These are phyloP conservation scores for Phytophthora uliginosa DNA, from an alignment of 352 stramenopile genomes.

Conservation along the genomic window DNA sequence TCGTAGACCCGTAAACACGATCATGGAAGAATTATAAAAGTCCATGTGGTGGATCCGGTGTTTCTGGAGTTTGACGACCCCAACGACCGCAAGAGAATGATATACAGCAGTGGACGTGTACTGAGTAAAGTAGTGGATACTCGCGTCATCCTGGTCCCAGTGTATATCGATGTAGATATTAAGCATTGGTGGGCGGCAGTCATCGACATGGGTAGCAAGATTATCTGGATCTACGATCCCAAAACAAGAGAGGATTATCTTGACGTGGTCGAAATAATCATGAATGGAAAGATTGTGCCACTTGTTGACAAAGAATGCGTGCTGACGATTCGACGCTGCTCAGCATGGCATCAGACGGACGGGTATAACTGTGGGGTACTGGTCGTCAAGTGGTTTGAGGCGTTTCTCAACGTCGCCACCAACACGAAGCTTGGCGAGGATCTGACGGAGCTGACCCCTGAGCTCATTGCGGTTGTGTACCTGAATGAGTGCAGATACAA, in stretches of 20 bases:
- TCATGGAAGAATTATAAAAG: too few relatives aligned
- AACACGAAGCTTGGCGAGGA: background rate
- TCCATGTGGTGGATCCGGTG: background rate
- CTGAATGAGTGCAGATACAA: slow-evolving; percentile 4
- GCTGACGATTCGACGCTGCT: too few relatives aligned
- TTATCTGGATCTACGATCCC: background rate
- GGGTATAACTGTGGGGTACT: background rate
- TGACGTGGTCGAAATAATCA: background rate
- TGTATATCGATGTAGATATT: background rate
- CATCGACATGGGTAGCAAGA: background rate
- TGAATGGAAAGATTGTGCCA: background rate
- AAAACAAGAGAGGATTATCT: background rate
- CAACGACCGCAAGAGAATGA: background rate
- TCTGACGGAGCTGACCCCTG: background rate
- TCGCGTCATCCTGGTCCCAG: background rate
- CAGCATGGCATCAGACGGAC: too few relatives aligned
- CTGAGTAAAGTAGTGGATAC: background rate
- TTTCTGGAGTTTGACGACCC: background rate
- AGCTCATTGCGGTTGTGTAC: background rate
- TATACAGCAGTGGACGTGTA: background rate
- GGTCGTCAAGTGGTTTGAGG: slow-evolving; percentile 8
- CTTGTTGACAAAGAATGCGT: too few relatives aligned
- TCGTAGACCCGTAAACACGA: too few relatives aligned
- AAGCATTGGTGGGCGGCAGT: background rate
- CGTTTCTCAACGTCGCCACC: slow-evolving; percentile 1